Conservation (phyloP, 495 filamentous ascomycete species). For the Xylaria bambusicola region DNA sequence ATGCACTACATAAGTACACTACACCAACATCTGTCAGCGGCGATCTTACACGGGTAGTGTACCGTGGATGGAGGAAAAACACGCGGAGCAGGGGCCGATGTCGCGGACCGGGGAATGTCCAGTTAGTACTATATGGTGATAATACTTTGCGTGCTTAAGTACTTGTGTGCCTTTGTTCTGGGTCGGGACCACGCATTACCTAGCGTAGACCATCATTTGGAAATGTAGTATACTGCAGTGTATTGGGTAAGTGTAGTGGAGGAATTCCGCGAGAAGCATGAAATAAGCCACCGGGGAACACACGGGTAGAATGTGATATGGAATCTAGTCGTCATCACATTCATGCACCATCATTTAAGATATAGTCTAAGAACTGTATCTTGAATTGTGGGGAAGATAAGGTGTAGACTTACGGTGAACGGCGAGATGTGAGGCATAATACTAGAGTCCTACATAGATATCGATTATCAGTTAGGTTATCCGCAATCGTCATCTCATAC, state of each 20-base stretch:
- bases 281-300: slow-evolving; percentile 7
- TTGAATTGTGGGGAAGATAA: background rate
- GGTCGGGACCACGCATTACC: background rate
- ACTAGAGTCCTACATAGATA: background rate
- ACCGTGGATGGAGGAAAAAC: background rate
- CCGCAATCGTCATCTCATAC: too few relatives aligned
- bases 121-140: background rate
- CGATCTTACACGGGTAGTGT: slow-evolving; percentile 9
- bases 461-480: too few relatives aligned
- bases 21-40: background rate
- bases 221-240: too few relatives aligned
- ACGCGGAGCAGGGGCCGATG: background rate
- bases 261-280: background rate
- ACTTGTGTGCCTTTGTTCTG: slow-evolving; percentile 11
- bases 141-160: slow-evolving; percentile 9
- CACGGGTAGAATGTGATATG: slow-evolving; percentile 4
- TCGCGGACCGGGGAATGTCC: background rate
- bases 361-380: background rate
- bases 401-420: background rate
- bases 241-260: too few relatives aligned
- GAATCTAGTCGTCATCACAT: background rate
- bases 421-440: background rate
- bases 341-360: background rate
- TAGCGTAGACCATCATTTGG: background rate
- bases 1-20: too few relatives aligned